Percentiles rank a stretch among this genome's conserved stretches.
These are phyloP conservation scores for Debaryomyces fabryi DNA, from an alignment of 1,139 yeast genomes.

Conservation along the genomic window DNA sequence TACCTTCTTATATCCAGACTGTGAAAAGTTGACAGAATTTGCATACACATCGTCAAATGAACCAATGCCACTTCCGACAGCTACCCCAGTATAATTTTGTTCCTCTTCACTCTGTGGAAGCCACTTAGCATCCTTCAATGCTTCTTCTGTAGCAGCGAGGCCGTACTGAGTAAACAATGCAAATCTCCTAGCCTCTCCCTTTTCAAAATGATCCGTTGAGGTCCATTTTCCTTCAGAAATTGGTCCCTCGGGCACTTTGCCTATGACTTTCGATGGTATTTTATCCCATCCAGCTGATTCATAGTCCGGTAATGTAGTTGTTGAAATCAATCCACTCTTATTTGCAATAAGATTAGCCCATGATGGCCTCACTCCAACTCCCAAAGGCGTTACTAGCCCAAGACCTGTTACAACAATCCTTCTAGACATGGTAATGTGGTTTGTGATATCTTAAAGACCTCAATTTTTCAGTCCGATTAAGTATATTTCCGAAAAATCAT, in stretches of 20 bases:
- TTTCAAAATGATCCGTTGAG: conserved; percentile 44
- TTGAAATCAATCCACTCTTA: conserved; percentile 60
- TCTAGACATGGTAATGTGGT: conserved; percentile 18
- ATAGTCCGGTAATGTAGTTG: conserved; percentile 51
- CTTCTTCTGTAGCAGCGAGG: conserved; percentile 74
- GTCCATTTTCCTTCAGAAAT: conserved; percentile 55
- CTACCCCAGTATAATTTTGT: conserved; percentile 58
- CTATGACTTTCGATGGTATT: conserved; percentile 78
- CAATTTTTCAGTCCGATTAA: neutral
- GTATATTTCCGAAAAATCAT: neutral
- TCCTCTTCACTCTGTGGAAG: conserved; percentile 35
- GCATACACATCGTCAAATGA: conserved; percentile 76
- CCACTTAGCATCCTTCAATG: conserved; percentile 68
- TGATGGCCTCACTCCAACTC: conserved; percentile 59
- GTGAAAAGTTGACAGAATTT: conserved; percentile 53
- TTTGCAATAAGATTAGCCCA: conserved; percentile 58
- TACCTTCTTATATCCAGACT: conserved; percentile 66
- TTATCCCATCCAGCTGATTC: conserved; percentile 47
- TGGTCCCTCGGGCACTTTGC: conserved; percentile 65
- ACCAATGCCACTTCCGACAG: conserved; percentile 93
- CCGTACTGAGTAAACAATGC: conserved; percentile 83
- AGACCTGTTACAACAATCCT: conserved; percentile 92
- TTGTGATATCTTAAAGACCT: neutral
- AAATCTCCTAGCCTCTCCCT: conserved; percentile 56
- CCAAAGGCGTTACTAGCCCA: conserved; percentile 85